A percentile compares a stretch with the other conserved stretches of the same genome.
phyloP scores from a whole-genome alignment of 148 eudicot species.

The Vaccinium vitisidaea region DNA sequence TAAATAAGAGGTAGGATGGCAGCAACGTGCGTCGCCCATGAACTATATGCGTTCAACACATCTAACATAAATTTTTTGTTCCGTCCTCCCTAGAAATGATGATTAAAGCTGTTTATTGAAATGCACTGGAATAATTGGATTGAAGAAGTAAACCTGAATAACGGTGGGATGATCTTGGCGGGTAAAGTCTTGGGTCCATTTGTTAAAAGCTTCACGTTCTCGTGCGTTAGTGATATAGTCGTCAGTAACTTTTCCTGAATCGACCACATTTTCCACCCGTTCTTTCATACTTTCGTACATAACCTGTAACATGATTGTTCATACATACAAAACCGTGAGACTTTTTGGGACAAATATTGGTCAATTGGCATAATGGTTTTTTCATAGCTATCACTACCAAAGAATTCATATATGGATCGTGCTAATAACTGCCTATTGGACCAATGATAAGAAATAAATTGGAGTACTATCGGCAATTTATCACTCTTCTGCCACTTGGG shows the following conservation, averaged over 20 bases:
- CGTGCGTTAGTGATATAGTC: conserved; percentile 37
- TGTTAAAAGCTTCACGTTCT: conserved; percentile 33
- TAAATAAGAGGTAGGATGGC: too few species aligned
- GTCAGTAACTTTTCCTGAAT: conserved; percentile 41
- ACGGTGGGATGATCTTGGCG: conserved; percentile 66
- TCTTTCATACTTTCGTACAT: conserved; percentile 64
- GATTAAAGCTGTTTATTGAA: neutral
- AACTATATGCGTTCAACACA: too few species aligned
- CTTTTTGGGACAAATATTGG: too few species aligned
- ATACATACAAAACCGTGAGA: neutral
- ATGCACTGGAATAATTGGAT: neutral
- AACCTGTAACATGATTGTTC: conserved; percentile 27
- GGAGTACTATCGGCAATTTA: too few species aligned
- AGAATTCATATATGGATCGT: too few species aligned
- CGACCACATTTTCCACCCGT: conserved; percentile 50
- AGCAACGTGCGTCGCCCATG: too few species aligned
- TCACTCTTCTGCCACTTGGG: too few species aligned
- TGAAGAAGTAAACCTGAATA: conserved; percentile 43
- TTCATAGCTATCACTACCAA: too few species aligned
- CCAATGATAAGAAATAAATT: too few species aligned
- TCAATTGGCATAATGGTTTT: too few species aligned
- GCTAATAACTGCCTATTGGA: too few species aligned
- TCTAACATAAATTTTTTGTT: neutral
- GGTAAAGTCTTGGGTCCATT: conserved; percentile 55
- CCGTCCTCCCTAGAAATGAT: neutral